These are phyloP conservation scores for Astraeus odoratus DNA, from an alignment of 768 basidiomycete species.

Conservation along the genomic window DNA sequence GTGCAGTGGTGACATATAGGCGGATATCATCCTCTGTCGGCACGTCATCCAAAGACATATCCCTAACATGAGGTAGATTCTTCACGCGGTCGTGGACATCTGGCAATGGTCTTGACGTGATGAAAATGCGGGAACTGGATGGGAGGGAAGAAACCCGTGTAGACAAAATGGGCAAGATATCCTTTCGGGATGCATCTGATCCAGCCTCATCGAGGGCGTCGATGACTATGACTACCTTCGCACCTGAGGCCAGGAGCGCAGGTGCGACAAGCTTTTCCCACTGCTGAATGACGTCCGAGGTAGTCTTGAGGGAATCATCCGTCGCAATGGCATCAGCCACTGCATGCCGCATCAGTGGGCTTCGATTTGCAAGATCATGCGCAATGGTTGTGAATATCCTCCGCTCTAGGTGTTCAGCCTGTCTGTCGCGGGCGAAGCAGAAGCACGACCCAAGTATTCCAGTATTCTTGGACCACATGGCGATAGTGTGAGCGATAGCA, in stretches of 20 bases:
- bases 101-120: slow-evolving; percentile 26
- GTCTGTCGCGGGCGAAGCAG: background rate
- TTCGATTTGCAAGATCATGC: background rate
- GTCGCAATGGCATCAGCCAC: background rate
- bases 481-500: background rate
- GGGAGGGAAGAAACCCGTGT: slow-evolving; percentile 36
- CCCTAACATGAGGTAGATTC: background rate
- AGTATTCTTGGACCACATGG: background rate
- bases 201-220: slow-evolving; percentile 20
- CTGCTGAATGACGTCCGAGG: slow-evolving; percentile 2
- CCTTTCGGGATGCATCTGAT: slow-evolving; percentile 1
- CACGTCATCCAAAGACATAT: background rate
- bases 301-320: background rate
- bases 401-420: background rate
- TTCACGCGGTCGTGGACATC: slow-evolving; percentile 16
- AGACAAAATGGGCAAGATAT: slow-evolving; percentile 23
- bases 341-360: background rate
- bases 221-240: slow-evolving; percentile 16
- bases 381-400: background rate
- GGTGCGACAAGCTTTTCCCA: slow-evolving; percentile 15
- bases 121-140: slow-evolving; percentile 30
- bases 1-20: background rate
- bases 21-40: background rate
- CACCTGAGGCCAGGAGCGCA: slow-evolving; percentile 5
- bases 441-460: background rate